A percentile compares a stretch with the other conserved stretches of the same genome.
phyloP scores from a whole-genome alignment of 2,329 filamentous ascomycete species.

The Colletotrichum aenigma region DNA sequence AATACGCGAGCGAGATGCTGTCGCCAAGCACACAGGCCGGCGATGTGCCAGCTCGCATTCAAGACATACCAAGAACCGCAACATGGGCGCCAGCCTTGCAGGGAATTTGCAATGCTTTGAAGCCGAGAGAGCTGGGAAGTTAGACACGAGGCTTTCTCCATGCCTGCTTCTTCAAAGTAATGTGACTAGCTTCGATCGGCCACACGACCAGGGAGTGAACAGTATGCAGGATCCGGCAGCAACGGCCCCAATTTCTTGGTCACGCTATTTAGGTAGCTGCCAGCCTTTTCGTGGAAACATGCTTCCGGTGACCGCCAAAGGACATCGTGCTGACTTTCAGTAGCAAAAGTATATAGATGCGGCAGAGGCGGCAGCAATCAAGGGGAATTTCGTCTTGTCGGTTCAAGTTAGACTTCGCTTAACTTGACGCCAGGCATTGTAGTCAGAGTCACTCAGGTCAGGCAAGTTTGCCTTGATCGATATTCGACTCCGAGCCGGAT shows the following conservation, averaged over 20 bases:
- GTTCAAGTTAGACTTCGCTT: neutral
- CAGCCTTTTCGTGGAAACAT: neutral
- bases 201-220: neutral
- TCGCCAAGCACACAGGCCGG: neutral
- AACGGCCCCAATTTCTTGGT: neutral
- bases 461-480: neutral
- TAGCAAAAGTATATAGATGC: neutral
- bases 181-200: neutral
- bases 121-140: neutral
- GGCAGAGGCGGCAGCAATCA: neutral
- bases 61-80: neutral
- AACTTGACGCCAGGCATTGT: neutral
- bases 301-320: neutral
- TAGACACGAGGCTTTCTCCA: neutral
- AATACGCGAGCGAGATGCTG: neutral
- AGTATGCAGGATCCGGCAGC: neutral
- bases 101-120: neutral
- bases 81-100: neutral
- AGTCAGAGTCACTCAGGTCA: neutral
- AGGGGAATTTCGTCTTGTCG: neutral
- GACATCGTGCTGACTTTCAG: neutral
- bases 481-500: neutral
- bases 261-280: neutral
- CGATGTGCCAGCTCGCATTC: neutral
- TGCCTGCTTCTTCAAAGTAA: neutral